Percentiles rank a stretch among this genome's conserved stretches.
Conservation (phyloP, 176 grass and related monocot species). For the Carex cristatella region DNA sequence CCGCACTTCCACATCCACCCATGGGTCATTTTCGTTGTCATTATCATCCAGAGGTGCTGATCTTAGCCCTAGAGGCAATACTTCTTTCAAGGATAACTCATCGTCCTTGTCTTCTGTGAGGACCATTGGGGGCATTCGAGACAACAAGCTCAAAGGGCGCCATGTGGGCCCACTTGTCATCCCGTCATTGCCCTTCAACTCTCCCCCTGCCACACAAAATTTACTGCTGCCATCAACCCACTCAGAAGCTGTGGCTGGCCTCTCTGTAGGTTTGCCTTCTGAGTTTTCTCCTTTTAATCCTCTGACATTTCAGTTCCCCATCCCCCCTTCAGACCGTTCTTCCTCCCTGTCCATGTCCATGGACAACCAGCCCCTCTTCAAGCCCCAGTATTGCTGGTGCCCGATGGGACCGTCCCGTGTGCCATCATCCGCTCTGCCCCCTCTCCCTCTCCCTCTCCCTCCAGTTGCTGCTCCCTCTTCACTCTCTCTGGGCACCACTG, state of each 20-base stretch:
- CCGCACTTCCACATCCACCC: constrained; percentile 16
- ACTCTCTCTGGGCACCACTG: constrained; percentile 47
- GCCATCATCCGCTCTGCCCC: constrained; percentile 35
- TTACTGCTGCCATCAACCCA: background rate
- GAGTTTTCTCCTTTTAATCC: constrained; percentile 58
- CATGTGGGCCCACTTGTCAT: constrained; percentile 27
- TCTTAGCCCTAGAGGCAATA: constrained; percentile 58
- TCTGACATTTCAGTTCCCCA: constrained; percentile 27
- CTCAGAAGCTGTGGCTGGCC: constrained; percentile 14
- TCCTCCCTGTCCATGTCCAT: constrained; percentile 14
- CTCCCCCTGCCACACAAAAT: background rate
- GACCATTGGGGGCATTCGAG: constrained; percentile 27
- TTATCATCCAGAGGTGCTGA: constrained; percentile 17
- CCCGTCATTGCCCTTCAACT: constrained; percentile 8
- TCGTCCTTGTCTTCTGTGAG: constrained; percentile 32
- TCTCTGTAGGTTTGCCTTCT: constrained; percentile 37
- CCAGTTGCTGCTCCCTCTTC: constrained; percentile 32
- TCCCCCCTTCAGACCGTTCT: constrained; percentile 22
- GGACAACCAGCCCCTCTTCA: constrained; percentile 29
- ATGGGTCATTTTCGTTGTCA: constrained; percentile 19
- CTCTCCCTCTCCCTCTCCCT: constrained; percentile 35
- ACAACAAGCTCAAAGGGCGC: constrained; percentile 44
- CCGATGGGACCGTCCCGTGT: constrained; percentile 67
- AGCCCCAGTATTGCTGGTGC: constrained; percentile 96
- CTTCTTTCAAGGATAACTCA: constrained; percentile 67